Evolutionary conservation across 805 yeast genomes (phyloP), one percentile per base, ranked within the genome.

Genomic region (Saturnispora gosingensis): DNA sequence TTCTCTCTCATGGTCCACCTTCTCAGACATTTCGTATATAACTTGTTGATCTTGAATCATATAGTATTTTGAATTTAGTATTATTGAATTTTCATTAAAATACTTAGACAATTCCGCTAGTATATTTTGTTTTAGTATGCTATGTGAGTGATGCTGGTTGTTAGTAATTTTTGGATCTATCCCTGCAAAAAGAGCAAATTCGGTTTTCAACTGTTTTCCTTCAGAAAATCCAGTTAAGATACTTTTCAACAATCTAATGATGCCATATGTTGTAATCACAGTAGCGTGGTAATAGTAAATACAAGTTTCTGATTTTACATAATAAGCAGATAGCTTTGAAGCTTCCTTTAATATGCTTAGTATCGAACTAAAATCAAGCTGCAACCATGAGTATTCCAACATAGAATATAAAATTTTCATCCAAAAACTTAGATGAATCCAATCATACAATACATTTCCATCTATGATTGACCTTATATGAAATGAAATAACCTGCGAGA

Each of bases 401-500:
- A 49, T 46, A 1, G 45, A 34, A 4, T 46, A 6, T 4, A 63
- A 45, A 6, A 57, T 53, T 3, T 34, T 25, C 22, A 64, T 28
- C 69, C 69, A 65, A 32, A 58, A 59, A 8, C 46, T 46, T 3
- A 65, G 28, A 51, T 63, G 65, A 22, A 59, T 46, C 68, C 68
- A 64, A 46, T 62, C 61, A 11, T 27, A 34, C 32, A 22, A 25
- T 7, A 4, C 7, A 18, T 60, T 53, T 1, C 20, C 6, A 18
- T 24, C 13, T 4, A 46, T 2, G 2, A 62, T 48, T 15, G 32
- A 28, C 1, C 50, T 51, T 5, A 53, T 49, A 52, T 66, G 68
- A 11, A 58, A 49, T 0, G 57, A 44, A 3, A 61, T 32, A 5
- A 59, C 45, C 2, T 49, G 32, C 16, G 59, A 49, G 5, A 64